Conservation (phyloP, 108 stramenopile species). For the Fragilaria crotonensis region DNA sequence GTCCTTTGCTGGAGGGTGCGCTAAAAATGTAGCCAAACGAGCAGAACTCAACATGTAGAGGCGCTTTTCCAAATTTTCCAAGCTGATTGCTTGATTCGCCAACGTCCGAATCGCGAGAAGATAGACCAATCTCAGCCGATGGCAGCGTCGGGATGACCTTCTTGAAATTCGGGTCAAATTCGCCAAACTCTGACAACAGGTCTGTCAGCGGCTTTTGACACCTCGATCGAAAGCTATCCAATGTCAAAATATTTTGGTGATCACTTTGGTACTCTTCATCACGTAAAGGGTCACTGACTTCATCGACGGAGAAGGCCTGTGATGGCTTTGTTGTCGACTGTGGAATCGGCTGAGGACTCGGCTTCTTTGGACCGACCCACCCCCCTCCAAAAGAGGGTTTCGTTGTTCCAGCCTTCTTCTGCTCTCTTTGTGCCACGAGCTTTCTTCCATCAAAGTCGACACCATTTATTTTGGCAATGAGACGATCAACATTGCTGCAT, state of each 20-base stretch:
- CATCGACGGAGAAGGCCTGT: background rate
- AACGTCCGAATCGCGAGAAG: background rate
- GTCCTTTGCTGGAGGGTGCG: conserved; percentile 49
- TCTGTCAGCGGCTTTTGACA: conserved; percentile 31
- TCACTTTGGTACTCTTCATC: background rate
- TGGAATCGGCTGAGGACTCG: no score
- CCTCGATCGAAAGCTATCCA: conserved; percentile 1
- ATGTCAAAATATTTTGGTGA: background rate
- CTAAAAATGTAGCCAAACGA: conserved; percentile 77
- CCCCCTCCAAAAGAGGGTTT: background rate
- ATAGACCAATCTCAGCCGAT: background rate
- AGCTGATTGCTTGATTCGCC: conserved; percentile 23
- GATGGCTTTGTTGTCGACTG: background rate
- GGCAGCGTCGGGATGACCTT: conserved; percentile 8
- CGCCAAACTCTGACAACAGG: conserved; percentile 63
- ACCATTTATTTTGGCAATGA: background rate
- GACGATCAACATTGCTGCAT: background rate
- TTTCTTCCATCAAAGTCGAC: background rate
- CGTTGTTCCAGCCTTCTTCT: background rate
- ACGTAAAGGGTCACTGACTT: background rate
- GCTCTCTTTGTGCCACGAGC: conserved; percentile 3
- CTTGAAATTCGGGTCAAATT: conserved; percentile 67
- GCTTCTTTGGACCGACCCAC: background rate
- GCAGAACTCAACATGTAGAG: conserved; percentile 60
- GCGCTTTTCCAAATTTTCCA: conserved; percentile 56